Conservation (phyloP, 805 yeast genomes). For the Trichomonascus vanleenenianus region DNA sequence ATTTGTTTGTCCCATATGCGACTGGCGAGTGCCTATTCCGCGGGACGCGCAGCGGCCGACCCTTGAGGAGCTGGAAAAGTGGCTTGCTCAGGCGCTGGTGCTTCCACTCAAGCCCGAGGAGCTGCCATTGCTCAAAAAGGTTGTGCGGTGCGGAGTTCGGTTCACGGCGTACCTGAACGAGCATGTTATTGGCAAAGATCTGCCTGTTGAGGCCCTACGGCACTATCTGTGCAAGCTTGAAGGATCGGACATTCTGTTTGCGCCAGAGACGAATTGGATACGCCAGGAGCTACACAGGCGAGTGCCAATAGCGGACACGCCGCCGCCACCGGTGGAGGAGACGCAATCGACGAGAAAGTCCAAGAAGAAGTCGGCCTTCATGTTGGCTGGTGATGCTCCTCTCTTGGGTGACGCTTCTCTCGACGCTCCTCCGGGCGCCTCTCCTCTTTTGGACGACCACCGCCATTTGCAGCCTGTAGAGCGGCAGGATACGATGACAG, state of each 20-base stretch:
- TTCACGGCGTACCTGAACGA: constrained; percentile 42
- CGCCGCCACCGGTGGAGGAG: constrained; percentile 16
- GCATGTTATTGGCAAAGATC: constrained; percentile 35
- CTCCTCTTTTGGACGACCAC: too few relatives aligned
- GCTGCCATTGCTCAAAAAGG: constrained; percentile 18
- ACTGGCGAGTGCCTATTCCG: constrained; percentile 28
- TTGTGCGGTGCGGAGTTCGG: constrained; percentile 23
- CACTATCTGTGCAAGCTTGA: constrained; percentile 42
- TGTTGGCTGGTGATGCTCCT: neutral
- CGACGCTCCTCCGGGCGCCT: too few relatives aligned
- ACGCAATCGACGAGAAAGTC: neutral
- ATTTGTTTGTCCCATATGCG: constrained; percentile 52
- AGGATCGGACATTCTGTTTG: constrained; percentile 34
- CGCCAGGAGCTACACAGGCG: constrained; percentile 22
- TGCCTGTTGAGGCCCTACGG: constrained; percentile 24
- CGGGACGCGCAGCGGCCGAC: constrained; percentile 30
- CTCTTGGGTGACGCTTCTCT: too few relatives aligned
- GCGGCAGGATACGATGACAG: too few relatives aligned
- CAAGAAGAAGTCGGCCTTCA: neutral
- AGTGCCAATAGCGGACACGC: constrained; percentile 23
- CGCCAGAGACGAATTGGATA: constrained; percentile 29
- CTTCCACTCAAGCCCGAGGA: constrained; percentile 32
- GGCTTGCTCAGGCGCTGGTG: constrained; percentile 24
- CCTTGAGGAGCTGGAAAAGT: constrained; percentile 27
- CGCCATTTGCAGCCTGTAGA: too few relatives aligned